A percentile compares a stretch with the other conserved stretches of the same genome.
Evolutionary conservation across 2,329 filamentous ascomycete genomes (phyloP).

Genomic region (Purpureocillium lavendulum): DNA sequence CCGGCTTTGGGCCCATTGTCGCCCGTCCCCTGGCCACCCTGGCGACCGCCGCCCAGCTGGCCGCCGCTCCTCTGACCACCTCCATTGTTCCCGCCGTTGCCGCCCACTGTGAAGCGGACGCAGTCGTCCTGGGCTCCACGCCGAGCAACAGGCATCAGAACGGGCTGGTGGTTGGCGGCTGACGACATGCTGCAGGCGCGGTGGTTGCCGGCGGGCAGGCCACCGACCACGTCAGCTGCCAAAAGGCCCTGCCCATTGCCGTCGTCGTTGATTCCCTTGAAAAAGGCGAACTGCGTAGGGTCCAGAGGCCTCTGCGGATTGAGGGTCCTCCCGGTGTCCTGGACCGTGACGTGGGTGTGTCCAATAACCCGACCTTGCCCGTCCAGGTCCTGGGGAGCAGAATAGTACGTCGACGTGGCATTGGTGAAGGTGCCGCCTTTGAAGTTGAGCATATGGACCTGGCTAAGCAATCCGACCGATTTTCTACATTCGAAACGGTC

Average conservation of each 20-base stretch:
- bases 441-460: conserved; percentile 45
- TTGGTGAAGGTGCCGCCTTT: conserved; percentile 53
- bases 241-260: conserved; percentile 49
- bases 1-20: conserved; percentile 1
- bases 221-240: conserved; percentile 43
- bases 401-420: conserved; percentile 50
- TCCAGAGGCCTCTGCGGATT: conserved; percentile 45
- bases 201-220: conserved; percentile 55
- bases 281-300: conserved; percentile 48
- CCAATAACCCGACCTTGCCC: conserved; percentile 42
- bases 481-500: no score
- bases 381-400: conserved; percentile 47
- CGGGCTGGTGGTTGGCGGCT: conserved; percentile 58
- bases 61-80: conserved; percentile 11
- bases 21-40: conserved; percentile 3
- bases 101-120: conserved; percentile 46
- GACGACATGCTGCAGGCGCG: conserved; percentile 56
- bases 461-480: no score
- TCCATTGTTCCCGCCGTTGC: conserved; percentile 12
- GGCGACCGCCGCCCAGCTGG: no score
- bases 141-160: conserved; percentile 59
- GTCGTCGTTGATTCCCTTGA: conserved; percentile 59
- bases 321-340: conserved; percentile 41
- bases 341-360: conserved; percentile 52
- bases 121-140: conserved; percentile 61